phyloP scores from a whole-genome alignment of 495 filamentous ascomycete genomes.

The Hypoxylon lienhwacheense region DNA sequence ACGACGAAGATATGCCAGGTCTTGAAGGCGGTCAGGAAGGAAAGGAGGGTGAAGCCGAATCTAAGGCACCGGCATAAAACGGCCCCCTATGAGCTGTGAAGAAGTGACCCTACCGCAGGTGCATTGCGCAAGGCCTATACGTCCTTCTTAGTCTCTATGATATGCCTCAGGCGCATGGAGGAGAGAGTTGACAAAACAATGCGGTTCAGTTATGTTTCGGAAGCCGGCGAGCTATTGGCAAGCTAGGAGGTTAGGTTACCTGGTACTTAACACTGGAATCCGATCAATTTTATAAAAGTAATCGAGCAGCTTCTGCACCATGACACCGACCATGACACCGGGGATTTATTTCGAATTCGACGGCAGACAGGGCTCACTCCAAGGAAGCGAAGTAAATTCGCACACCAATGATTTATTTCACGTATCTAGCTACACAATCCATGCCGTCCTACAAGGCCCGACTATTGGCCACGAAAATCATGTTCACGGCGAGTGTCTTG shows the following conservation, averaged over 20 bases:
- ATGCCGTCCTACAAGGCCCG: slow-evolving; percentile 3
- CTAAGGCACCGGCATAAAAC: slow-evolving; percentile 42
- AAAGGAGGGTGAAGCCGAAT: slow-evolving; percentile 51
- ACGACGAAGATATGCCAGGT: slow-evolving; percentile 47
- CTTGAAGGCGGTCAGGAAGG: slow-evolving; percentile 52
- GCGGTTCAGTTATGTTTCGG: slow-evolving; percentile 31
- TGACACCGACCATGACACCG: slow-evolving; percentile 18
- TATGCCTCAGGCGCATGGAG: slow-evolving; percentile 12
- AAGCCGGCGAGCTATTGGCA: slow-evolving; percentile 33
- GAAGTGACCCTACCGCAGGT: slow-evolving; percentile 22
- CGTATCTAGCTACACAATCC: slow-evolving; percentile 19
- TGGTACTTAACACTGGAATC: slow-evolving; percentile 27
- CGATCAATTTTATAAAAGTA: slow-evolving; percentile 27
- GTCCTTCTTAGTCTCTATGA: slow-evolving; percentile 18
- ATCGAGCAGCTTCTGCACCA: slow-evolving; percentile 24
- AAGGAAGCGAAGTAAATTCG: slow-evolving; percentile 8
- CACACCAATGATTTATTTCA: slow-evolving; percentile 7
- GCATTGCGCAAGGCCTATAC: slow-evolving; percentile 10
- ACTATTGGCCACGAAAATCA: slow-evolving; percentile 13
- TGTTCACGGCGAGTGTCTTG: slow-evolving; percentile 28
- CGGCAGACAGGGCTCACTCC: slow-evolving; percentile 1
- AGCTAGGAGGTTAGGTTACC: slow-evolving; percentile 34
- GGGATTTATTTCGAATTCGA: slow-evolving; percentile 14
- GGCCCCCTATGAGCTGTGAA: slow-evolving; percentile 10
- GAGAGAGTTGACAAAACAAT: slow-evolving; percentile 20